phyloP scores from a whole-genome alignment of 345 rosid genomes.

The Citrus australasica region DNA sequence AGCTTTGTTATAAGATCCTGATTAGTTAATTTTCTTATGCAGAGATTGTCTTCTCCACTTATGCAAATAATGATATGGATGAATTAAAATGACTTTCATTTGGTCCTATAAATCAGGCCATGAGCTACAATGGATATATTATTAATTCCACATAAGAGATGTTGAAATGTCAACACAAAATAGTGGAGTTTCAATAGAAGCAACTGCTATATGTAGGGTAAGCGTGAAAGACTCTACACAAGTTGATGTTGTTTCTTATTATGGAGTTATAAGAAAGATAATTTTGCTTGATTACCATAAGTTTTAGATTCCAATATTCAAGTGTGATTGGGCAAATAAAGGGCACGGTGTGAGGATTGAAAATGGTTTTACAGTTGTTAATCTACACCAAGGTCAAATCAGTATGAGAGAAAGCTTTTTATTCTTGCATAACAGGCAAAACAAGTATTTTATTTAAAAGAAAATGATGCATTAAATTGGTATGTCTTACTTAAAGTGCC shows the following conservation, averaged over 20 bases:
- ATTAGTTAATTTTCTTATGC: too few relatives aligned
- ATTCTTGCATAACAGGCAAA: background rate
- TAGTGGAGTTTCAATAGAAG: background rate
- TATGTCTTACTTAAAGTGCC: background rate
- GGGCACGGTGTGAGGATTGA: background rate
- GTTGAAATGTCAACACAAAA: background rate
- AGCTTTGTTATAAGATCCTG: too few relatives aligned
- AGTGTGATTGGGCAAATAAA: background rate
- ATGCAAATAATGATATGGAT: background rate
- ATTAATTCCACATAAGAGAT: background rate
- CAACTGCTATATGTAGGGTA: background rate
- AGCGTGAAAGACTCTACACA: background rate
- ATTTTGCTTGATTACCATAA: background rate
- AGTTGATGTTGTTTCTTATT: background rate
- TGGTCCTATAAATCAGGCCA: background rate
- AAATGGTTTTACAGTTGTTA: background rate
- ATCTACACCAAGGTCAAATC: background rate
- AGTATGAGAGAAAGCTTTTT: background rate
- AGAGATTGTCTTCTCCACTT: too few relatives aligned
- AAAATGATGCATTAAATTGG: background rate
- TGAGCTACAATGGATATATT: background rate
- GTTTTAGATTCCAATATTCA: background rate
- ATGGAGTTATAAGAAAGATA: background rate
- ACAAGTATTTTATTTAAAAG: background rate
- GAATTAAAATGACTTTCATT: background rate